Base-by-base conservation (phyloP, 768 basidiomycete genomes). In the Favolaschia claudopus region DNA sequence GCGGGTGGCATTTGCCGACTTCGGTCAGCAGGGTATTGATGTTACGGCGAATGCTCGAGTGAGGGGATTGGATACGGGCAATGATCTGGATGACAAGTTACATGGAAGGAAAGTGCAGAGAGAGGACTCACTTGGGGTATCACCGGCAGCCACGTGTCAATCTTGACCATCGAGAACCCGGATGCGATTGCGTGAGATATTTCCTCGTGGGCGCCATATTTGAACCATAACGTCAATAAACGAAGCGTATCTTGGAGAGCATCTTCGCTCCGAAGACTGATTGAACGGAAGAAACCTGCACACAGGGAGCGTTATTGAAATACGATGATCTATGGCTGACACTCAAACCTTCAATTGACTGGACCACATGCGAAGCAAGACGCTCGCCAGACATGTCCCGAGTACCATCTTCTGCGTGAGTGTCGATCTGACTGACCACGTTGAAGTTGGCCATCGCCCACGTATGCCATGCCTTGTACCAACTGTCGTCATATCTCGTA, bases 381-480 rank as follows among this genome's bases (percentile, higher is more conserved):
- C 83, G 82, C 17, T 81, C 82, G 4, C 85, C 83, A 5, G 86
- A 84, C 9, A 89, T 71, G 51, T 91, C 89, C 13, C 76, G 73
- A 25, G 77, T 75, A 49, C 83, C 83, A 37, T 76, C 80, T 58
- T 87, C 84, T 29, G 74, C 76, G 65, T 86, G 87, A 38, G 76
- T 82, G 71, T 96, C 95, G 67, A 96, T 79, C 67, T 91, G 87
- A 28, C 85, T 81, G 59, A 99, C 88, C 58, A 98, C 93, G 54
- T 98, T 93, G 64, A 97, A 96, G 74, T 99, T 98, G 6, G 95
- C 91, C 57, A 99, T 80, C 5, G 97, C 96, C 95, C 96, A 99
- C 0, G 95, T 95, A 69, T 99, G 97, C 96, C 96, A 99, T 13
- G 97, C 97, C 71, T 99, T 98, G 75, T 98, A 98, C 97, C 97